Base-by-base conservation (phyloP, 1,284 basidiomycete genomes). In the Microbotryum lychnidis-dioicae region DNA sequence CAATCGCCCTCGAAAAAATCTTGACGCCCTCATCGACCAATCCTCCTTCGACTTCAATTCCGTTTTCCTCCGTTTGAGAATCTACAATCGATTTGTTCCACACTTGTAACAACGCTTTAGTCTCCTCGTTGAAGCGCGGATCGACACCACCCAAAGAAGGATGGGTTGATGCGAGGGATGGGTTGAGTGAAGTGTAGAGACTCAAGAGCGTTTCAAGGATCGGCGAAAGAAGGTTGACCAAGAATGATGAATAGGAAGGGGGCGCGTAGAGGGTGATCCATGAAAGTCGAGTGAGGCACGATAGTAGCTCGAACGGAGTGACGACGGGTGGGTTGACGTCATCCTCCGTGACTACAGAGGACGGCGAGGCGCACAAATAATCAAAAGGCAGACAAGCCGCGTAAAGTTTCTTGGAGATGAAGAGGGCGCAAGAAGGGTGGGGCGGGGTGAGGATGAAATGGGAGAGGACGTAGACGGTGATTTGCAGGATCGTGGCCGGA, bases 261-360 rank as follows among this genome's bases (percentile, higher is more conserved):
- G 89, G 88, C 64, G 91, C 89, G 6, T 85, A 83, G 67, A 89
- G 87, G 7, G 83, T 79, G 4, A 90, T 74, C 27, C 90, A 76
- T 0, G 71, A 67, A 4, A 72, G 79, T 58, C 82, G 77, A 9
- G 70, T 58, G 16, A 60, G 59, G 2, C 65, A 58, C 2, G 52
- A 56, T 20, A 50, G 8, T 14, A 60, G 55, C 8, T 20, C 21
- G 20, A 5, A 2, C 3, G 47, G 7, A 14, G 31, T 14, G 44
- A 23, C 18, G 33, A 54, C 42, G 9, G 64, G 12, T 6, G 54
- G 21, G 3, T 53, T 27, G 29, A 61, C 50, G 1, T 62, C 59
- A 16, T 56, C 60, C 1, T 54, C 47, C 12, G n/a, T 21, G 0
- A 47, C 49, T 9, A 53, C 20, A 16, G 12, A 10, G 37, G 25